phyloP scores from a whole-genome alignment of 139 green algal species.

The Haematococcus lacustris region DNA sequence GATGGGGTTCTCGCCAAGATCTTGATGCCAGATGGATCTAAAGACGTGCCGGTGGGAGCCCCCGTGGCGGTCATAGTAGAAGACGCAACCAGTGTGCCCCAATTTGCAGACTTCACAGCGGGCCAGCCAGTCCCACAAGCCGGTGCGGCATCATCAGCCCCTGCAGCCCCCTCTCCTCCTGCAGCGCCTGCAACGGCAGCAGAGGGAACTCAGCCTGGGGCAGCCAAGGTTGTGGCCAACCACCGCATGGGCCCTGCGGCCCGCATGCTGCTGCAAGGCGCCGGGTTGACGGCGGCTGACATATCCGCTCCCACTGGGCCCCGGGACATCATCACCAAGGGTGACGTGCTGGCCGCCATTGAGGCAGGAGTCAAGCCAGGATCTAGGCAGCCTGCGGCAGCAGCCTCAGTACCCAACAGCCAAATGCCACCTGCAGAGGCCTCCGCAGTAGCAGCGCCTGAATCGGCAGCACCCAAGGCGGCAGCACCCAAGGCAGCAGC shows the following conservation, averaged over 20 bases:
- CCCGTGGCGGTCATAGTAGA: constrained; percentile 70
- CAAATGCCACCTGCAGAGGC: background rate
- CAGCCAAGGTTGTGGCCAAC: constrained; percentile 18
- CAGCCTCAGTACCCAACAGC: too few relatives aligned
- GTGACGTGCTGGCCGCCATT: constrained; percentile 76
- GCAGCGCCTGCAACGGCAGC: too few relatives aligned
- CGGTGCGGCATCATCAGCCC: background rate
- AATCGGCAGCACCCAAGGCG: background rate
- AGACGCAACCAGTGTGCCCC: constrained; percentile 65
- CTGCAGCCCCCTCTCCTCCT: too few relatives aligned
- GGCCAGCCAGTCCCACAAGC: too few relatives aligned
- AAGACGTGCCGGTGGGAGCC: constrained; percentile 50
- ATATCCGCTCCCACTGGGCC: constrained; percentile 58
- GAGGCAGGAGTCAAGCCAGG: constrained; percentile 31
- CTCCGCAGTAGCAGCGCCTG: background rate
- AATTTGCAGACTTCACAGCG: constrained; percentile 54
- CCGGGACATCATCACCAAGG: constrained; percentile 78
- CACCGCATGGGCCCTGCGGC: constrained; percentile 61
- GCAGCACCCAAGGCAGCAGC: constrained; percentile 13
- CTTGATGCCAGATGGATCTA: constrained; percentile 34
- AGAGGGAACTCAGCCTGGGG: too few relatives aligned
- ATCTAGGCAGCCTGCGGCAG: background rate
- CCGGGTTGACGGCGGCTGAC: constrained; percentile 14
- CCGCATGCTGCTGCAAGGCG: constrained; percentile 41
- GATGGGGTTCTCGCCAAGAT: constrained; percentile 65